A percentile compares a stretch with the other conserved stretches of the same genome.
These are phyloP conservation scores for Hypocrella siamensis DNA, from an alignment of 2,329 filamentous ascomycete genomes.

Conservation along the genomic window DNA sequence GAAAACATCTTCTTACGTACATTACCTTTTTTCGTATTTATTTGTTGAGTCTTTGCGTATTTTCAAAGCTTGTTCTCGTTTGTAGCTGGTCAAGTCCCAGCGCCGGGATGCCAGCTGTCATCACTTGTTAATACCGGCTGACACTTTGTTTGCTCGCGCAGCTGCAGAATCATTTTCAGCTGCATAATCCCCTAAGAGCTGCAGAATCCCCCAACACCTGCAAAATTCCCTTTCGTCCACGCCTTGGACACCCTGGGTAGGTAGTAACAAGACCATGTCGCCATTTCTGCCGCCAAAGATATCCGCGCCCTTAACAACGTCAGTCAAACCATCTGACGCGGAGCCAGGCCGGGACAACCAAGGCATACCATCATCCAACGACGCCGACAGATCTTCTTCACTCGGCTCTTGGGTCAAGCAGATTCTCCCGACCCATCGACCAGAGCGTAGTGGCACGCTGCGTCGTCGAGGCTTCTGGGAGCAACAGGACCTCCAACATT, in stretches of 20 bases:
- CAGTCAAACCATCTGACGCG: not conserved
- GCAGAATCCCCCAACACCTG: too few species aligned
- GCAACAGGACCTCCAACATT: slow-evolving; percentile 5
- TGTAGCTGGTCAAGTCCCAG: too few species aligned
- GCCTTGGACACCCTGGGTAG: not conserved
- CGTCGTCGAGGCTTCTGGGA: slow-evolving; percentile 18
- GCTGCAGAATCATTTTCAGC: too few species aligned
- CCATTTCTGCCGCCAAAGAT: slow-evolving; percentile 8
- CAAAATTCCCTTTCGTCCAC: not conserved
- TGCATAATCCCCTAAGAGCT: too few species aligned
- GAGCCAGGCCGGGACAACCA: not conserved
- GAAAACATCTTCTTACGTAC: too few species aligned
- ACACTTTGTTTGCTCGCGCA: too few species aligned
- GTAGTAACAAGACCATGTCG: slow-evolving; percentile 6
- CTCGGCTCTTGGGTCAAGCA: slow-evolving; percentile 25
- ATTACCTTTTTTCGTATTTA: too few species aligned
- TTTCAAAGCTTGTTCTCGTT: too few species aligned
- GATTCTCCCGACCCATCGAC: slow-evolving; percentile 30
- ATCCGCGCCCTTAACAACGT: slow-evolving; percentile 6
- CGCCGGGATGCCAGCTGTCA: too few species aligned
- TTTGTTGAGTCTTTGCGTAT: too few species aligned
- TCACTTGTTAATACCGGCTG: too few species aligned
- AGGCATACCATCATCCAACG: not conserved
- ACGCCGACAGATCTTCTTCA: slow-evolving; percentile 10
- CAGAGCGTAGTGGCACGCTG: slow-evolving; percentile 33